Percentiles rank a stretch among this genome's conserved stretches.
These are phyloP conservation scores for Papiliotrema terrestris DNA, from an alignment of 1,284 basidiomycete genomes.

Conservation along the genomic window DNA sequence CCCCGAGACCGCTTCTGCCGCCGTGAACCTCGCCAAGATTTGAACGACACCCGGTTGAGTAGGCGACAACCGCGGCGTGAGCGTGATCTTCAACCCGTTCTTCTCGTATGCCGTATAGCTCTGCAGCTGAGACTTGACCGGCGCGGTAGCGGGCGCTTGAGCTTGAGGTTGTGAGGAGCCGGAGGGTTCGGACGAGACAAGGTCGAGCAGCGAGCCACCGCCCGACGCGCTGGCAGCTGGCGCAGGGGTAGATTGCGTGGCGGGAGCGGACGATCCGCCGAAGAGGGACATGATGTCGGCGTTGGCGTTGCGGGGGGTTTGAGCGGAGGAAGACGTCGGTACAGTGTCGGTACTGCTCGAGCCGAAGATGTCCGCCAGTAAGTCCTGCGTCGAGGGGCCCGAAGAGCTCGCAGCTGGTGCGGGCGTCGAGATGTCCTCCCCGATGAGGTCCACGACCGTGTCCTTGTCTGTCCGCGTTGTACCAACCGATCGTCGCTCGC, in stretches of 20 bases:
- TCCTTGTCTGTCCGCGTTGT: constrained; percentile 75
- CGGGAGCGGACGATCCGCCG: constrained; percentile 51
- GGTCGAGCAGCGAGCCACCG: constrained; percentile 34
- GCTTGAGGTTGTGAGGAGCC: constrained; percentile 44
- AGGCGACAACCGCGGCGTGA: constrained; percentile 78
- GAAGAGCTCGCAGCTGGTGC: constrained; percentile 38
- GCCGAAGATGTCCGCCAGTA: constrained; percentile 92
- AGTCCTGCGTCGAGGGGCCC: constrained; percentile 74
- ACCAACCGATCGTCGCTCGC: constrained; percentile 87
- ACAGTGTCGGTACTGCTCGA: constrained; percentile 43
- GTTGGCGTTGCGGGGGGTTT: constrained; percentile 57
- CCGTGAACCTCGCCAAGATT: constrained; percentile 83
- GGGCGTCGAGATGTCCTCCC: constrained; percentile 62
- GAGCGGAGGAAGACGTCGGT: constrained; percentile 38
- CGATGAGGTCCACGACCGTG: constrained; percentile 66
- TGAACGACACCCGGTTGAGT: constrained; percentile 81
- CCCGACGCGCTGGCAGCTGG: constrained; percentile 6
- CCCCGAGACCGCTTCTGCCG: constrained; percentile 58
- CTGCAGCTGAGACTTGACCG: constrained; percentile 54
- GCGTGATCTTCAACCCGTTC: constrained; percentile 80
- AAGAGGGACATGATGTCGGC: constrained; percentile 93
- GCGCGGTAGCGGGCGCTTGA: constrained; percentile 45
- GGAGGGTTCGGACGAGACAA: constrained; percentile 22
- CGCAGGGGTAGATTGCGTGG: constrained; percentile 30
- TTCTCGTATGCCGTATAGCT: constrained; percentile 87